Conservation (phyloP, 371 early-diverging fungal genomes). For the Circinella minor region DNA sequence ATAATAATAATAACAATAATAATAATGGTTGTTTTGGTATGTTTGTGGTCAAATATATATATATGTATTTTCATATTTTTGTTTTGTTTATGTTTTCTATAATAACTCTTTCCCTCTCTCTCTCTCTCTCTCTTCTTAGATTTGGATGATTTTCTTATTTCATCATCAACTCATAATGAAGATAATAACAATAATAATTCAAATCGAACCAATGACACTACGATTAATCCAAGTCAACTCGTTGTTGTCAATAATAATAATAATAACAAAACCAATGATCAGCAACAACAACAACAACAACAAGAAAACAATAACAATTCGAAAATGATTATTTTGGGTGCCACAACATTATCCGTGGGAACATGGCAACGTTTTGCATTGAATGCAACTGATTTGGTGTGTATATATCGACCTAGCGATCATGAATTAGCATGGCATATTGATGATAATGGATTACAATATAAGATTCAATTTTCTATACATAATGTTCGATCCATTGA, state of each 20-base stretch:
- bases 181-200: too few species aligned
- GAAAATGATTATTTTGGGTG: slow-evolving; percentile 38
- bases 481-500: slow-evolving; percentile 61
- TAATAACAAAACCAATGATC: background rate
- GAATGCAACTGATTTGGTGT: slow-evolving; percentile 67
- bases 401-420: slow-evolving; percentile 59
- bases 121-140: background rate
- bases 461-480: slow-evolving; percentile 75
- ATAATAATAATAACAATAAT: background rate
- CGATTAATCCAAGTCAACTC: background rate
- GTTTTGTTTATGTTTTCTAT: background rate
- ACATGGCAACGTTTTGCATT: slow-evolving; percentile 78
- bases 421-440: slow-evolving; percentile 75
- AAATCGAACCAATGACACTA: background rate
- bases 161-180: background rate
- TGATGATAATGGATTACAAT: slow-evolving; percentile 65
- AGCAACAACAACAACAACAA: too few species aligned
- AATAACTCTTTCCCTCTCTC: too few species aligned
- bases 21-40: slow-evolving; percentile 7
- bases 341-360: slow-evolving; percentile 73
- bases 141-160: background rate
- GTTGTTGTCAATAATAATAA: background rate
- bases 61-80: background rate
- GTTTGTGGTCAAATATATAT: background rate
- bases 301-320: too few species aligned